These are phyloP conservation scores for Zea mays DNA, from an alignment of 176 grass and related monocot genomes.

Conservation along the genomic window Zm-B73-REFERENCE-NAM-5.0 NC_050100.1:26937001-26937500, in stretches of 20 bases:
- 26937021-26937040: constrained; percentile 56
- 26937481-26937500: too few relatives aligned
- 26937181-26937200: constrained; percentile 20
- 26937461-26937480: not conserved
- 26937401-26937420: not conserved
- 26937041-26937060: constrained; percentile 66
- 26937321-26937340: not conserved
- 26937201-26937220: constrained; percentile 19
- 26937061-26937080: constrained; percentile 68
- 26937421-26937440: not conserved
- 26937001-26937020: constrained; percentile 57
- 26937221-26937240: constrained; percentile 11
- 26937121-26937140: constrained; percentile 1
- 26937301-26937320: not conserved
- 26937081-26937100: not conserved
- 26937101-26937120: not conserved
- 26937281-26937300: not conserved
- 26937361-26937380: not conserved
- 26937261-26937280: not conserved
- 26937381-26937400: not conserved
- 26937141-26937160: constrained; percentile 13
- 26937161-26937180: constrained; percentile 31
- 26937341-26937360: not conserved
- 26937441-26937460: not conserved
- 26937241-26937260: not conserved